Percentiles rank a stretch among this genome's conserved stretches.
phyloP scores from a whole-genome alignment of 768 basidiomycete genomes.

The Pholiota microspora region DNA sequence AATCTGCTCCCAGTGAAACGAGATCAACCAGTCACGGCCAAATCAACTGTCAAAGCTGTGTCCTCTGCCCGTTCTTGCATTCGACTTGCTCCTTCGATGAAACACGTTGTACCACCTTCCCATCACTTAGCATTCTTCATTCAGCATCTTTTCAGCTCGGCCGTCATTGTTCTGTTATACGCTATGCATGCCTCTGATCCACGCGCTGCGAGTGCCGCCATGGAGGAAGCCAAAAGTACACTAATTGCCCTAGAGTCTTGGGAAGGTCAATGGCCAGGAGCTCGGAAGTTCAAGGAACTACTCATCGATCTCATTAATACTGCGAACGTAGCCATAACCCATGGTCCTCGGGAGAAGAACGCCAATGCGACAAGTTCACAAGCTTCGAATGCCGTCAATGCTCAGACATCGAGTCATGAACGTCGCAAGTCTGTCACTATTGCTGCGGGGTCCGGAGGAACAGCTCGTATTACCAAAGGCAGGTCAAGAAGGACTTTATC shows the following conservation, averaged over 20 bases:
- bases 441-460: slow-evolving; percentile 35
- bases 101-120: slow-evolving; percentile 78
- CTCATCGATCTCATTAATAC: slow-evolving; percentile 68
- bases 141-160: slow-evolving; percentile 86
- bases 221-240: slow-evolving; percentile 81
- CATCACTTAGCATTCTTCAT: slow-evolving; percentile 89
- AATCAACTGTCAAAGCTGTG: slow-evolving; percentile 78
- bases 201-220: slow-evolving; percentile 62
- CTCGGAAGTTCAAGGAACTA: slow-evolving; percentile 82
- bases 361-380: slow-evolving; percentile 14
- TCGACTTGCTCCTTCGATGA: slow-evolving; percentile 80
- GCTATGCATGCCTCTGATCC: slow-evolving; percentile 81
- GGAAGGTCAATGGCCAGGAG: slow-evolving; percentile 88
- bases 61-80: slow-evolving; percentile 85
- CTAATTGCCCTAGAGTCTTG: slow-evolving; percentile 71
- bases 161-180: slow-evolving; percentile 80
- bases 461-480: slow-evolving; percentile 45
- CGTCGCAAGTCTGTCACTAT: slow-evolving; percentile 59
- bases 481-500: slow-evolving; percentile 57
- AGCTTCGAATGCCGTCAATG: slow-evolving; percentile 2
- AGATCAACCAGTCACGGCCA: slow-evolving; percentile 65
- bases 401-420: slow-evolving; percentile 37
- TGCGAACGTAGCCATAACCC: slow-evolving; percentile 63
- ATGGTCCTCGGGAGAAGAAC: slow-evolving; percentile 27
- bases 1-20: slow-evolving; percentile 81